Conservation (phyloP, 1,284 basidiomycete genomes). For the Fomitopsis palustris region DNA sequence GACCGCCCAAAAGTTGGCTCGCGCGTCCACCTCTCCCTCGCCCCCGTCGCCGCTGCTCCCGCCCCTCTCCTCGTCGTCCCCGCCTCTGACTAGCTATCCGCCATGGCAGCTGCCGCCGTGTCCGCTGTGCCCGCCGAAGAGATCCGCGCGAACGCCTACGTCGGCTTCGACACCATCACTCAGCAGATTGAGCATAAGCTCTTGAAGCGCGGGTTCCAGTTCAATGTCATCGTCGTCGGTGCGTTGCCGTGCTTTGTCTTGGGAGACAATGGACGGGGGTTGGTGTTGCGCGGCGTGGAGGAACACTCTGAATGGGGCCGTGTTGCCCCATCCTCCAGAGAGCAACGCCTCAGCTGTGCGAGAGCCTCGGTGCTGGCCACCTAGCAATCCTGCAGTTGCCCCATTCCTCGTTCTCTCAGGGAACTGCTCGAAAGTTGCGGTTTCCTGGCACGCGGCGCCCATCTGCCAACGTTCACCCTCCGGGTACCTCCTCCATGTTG, state of each 20-base stretch:
- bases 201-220: constrained; percentile 98
- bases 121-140: constrained; percentile 52
- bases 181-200: constrained; percentile 99
- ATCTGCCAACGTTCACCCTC: not conserved
- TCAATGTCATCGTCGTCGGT: constrained; percentile 97
- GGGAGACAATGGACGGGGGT: not conserved
- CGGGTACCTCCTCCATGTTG: not conserved
- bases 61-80: not conserved
- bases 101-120: constrained; percentile 42
- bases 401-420: no score
- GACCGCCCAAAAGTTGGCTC: not conserved
- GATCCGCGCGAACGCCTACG: constrained; percentile 85
- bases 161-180: constrained; percentile 95
- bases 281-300: not conserved
- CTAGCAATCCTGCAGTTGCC: no score
- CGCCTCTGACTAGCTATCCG: not conserved
- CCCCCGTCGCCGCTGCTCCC: not conserved
- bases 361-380: no score
- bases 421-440: no score
- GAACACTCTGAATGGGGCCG: not conserved
- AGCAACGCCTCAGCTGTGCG: no score
- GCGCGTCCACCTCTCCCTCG: not conserved
- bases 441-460: no score
- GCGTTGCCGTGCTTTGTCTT: constrained; percentile 31
- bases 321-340: no score